A percentile compares a stretch with the other conserved stretches of the same genome.
phyloP scores from a whole-genome alignment of 1,284 basidiomycete species.

The Ustilago vetiveriae region DNA sequence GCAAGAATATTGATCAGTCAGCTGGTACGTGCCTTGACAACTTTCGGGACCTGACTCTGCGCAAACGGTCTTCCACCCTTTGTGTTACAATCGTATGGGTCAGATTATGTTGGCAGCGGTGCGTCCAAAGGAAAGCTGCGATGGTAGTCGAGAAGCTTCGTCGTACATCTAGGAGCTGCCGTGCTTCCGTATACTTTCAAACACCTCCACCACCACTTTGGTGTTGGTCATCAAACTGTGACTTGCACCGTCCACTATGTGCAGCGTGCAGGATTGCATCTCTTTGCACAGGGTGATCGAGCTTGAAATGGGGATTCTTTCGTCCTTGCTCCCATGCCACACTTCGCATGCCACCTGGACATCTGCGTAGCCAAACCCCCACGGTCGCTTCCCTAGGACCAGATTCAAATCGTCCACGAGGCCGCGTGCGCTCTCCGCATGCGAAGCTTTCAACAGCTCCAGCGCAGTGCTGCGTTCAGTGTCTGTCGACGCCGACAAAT shows the following conservation, averaged over 20 bases:
- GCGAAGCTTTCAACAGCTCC: conserved; percentile 89
- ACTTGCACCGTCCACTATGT: conserved; percentile 84
- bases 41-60: no score
- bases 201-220: conserved; percentile 51
- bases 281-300: conserved; percentile 88
- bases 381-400: conserved; percentile 83
- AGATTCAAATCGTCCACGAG: conserved; percentile 88
- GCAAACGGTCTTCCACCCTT: no score
- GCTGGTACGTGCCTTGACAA: no score
- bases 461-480: conserved; percentile 68
- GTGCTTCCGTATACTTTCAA: conserved; percentile 49
- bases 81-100: no score
- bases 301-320: conserved; percentile 84
- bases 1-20: no score
- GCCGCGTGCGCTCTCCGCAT: conserved; percentile 89
- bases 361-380: conserved; percentile 73
- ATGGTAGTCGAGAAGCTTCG: background rate
- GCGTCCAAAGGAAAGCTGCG: no score
- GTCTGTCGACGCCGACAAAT: conserved; percentile 3
- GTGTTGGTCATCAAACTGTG: conserved; percentile 87
- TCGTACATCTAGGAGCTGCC: background rate
- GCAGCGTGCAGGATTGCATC: conserved; percentile 82
- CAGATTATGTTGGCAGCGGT: no score
- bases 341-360: conserved; percentile 82
- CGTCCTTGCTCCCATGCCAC: conserved; percentile 93